Base-by-base conservation (phyloP, 768 basidiomycete species). In the Auriscalpium microsporum region DNA sequence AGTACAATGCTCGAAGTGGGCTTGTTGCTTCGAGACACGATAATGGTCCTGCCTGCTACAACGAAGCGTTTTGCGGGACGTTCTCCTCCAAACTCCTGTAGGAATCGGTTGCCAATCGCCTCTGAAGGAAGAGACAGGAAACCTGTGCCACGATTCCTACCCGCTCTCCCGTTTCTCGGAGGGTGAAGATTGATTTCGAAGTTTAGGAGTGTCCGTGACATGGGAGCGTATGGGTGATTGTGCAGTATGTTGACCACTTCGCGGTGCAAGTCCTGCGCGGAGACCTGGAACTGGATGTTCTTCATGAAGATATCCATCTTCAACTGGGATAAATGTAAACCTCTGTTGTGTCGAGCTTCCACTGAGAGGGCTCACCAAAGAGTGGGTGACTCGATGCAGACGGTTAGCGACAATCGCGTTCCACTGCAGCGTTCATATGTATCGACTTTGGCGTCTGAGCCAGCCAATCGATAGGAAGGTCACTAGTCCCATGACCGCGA, bases 101-200 rank as follows among this genome's bases (percentile, higher is more conserved):
- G 68, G 59, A 84, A 81, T 13, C 55, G 61, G 0, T 52, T 47
- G 0, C 74, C 82, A n/a, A 78, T 62, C 16, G 71, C 62, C 10
- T 48, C 46, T 9, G 64, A 67, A 3, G 82, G 79, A 5, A 85
- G 64, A 0, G 79, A 81, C 36, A 86, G 61, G 19, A 64, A 62
- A 4, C 80, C 82, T 28, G 57, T 66, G 7, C 81, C 58, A 55
- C 79, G 77, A 21, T 59, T 55, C 14, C 62, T 64, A n/a, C 67
- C 59, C 42, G 56, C 51, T 40, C 50, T 51, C 14, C 57, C 58
- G 47, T 68, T 74, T 55, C 72, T 71, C 37, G 68, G 53, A 8
- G 62, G 71, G 63, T 77, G 76, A 14, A 84, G 69, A 48, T 69
- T 66, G 6, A 84, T 74, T 42, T 80, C 71, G 60, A 85, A 86